These are phyloP conservation scores for Ochromonadaceae sp. DNA, from an alignment of 352 stramenopile genomes.

Conservation along the genomic window DNA sequence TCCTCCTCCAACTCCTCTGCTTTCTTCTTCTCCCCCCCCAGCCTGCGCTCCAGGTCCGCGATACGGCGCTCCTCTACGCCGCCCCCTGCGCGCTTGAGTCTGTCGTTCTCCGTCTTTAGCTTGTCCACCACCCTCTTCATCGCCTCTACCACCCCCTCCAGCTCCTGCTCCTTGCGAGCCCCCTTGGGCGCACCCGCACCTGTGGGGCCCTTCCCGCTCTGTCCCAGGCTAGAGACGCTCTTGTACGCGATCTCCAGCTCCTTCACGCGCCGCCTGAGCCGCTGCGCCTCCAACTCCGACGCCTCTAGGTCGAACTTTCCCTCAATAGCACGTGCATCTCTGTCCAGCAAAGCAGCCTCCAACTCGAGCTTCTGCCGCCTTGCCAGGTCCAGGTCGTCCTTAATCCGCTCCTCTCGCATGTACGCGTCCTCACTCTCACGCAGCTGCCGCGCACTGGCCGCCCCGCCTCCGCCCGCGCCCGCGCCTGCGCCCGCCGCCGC, in stretches of 20 bases:
- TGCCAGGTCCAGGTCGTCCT: slow-evolving; percentile 20
- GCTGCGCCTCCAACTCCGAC: slow-evolving; percentile 19
- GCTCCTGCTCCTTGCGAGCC: slow-evolving; percentile 19
- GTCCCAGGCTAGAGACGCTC: too few species aligned
- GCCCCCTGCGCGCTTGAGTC: slow-evolving; percentile 23
- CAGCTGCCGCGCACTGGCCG: neutral
- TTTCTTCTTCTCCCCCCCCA: slow-evolving; percentile 20
- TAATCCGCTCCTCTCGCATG: slow-evolving; percentile 18
- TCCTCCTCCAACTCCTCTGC: slow-evolving; percentile 28
- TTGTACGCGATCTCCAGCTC: slow-evolving; percentile 26
- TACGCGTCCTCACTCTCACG: slow-evolving; percentile 17
- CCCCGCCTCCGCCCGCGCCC: neutral
- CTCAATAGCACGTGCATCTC: slow-evolving; percentile 34
- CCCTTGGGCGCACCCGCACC: neutral
- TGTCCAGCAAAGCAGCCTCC: slow-evolving; percentile 31
- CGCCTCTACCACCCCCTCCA: slow-evolving; percentile 38
- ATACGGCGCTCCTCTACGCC: slow-evolving; percentile 20
- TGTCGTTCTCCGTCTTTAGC: slow-evolving; percentile 39
- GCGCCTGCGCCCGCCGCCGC: neutral
- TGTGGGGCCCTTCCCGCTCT: neutral
- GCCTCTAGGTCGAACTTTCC: slow-evolving; percentile 39
- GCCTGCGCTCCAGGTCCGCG: slow-evolving; percentile 24
- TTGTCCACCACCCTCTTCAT: slow-evolving; percentile 42
- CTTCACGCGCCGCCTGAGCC: slow-evolving; percentile 21
- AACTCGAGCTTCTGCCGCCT: slow-evolving; percentile 18